Evolutionary conservation across 1,284 basidiomycete species (phyloP).

Genomic region (Trichosporon ovoides): DNA sequence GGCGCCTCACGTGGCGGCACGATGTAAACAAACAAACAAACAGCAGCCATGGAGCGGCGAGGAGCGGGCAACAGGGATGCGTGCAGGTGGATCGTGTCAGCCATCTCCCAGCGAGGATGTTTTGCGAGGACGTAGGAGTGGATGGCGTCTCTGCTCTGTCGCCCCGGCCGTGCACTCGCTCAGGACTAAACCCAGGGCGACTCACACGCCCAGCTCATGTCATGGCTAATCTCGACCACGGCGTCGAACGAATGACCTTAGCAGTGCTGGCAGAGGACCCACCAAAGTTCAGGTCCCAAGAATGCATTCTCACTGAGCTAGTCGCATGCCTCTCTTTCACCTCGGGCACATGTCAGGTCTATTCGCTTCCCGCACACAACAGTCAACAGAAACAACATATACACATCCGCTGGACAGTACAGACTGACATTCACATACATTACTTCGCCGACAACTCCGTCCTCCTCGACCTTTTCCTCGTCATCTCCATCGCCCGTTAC

Average conservation of each 20-base stretch:
- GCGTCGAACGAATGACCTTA: too few species aligned
- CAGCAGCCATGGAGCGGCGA: background rate
- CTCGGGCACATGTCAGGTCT: too few species aligned
- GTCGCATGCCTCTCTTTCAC: too few species aligned
- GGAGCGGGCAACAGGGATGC: too few species aligned
- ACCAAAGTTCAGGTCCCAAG: too few species aligned
- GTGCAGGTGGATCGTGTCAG: background rate
- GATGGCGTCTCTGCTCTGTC: background rate
- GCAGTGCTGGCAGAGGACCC: too few species aligned
- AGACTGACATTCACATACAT: too few species aligned
- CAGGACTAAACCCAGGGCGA: background rate
- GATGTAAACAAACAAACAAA: conserved; percentile 2
- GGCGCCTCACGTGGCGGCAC: background rate
- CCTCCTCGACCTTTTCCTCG: background rate
- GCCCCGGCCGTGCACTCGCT: background rate
- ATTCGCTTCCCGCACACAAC: background rate
- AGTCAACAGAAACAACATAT: background rate
- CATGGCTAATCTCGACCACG: background rate
- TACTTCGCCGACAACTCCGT: background rate
- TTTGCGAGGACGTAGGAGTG: background rate
- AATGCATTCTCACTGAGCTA: too few species aligned
- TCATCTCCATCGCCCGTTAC: too few species aligned
- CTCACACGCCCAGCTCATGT: background rate
- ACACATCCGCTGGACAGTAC: too few species aligned
- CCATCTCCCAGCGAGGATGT: too few species aligned